These are phyloP conservation scores for Coix lacrymajobi DNA, from an alignment of 176 grass and related monocot species.

Conservation along the genomic window DNA sequence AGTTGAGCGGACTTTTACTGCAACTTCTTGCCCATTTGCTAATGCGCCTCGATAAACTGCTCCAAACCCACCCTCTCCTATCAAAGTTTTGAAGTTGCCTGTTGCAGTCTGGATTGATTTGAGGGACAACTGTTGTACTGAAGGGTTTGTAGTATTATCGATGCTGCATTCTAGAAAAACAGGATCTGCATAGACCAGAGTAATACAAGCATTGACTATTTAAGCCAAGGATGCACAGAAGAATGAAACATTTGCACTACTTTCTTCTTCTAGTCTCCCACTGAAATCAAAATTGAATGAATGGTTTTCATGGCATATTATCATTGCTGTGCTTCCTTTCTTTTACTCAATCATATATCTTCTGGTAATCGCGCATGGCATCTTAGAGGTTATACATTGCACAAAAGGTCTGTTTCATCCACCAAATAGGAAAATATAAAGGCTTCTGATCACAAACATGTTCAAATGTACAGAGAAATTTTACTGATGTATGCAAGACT, in stretches of 20 bases:
- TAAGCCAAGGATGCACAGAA: neutral
- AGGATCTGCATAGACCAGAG: constrained; percentile 44
- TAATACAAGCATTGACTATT: constrained; percentile 20
- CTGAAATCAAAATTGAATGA: neutral
- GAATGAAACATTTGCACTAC: neutral
- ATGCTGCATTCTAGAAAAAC: constrained; percentile 50
- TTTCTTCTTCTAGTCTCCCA: neutral
- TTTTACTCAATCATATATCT: neutral
- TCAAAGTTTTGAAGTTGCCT: constrained; percentile 52
- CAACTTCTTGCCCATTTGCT: constrained; percentile 65
- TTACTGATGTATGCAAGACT: neutral
- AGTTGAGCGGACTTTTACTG: constrained; percentile 66
- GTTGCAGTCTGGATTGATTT: constrained; percentile 63
- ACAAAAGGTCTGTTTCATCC: neutral
- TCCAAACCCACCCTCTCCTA: constrained; percentile 83
- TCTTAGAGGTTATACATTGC: neutral
- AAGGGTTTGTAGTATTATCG: constrained; percentile 38
- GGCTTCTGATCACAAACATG: neutral
- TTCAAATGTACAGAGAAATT: neutral
- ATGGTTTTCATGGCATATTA: neutral
- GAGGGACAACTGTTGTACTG: constrained; percentile 51
- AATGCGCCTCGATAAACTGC: constrained; percentile 61
- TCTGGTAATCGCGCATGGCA: neutral
- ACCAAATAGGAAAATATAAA: constrained; percentile 1
- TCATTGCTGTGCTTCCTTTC: neutral